Conservation (phyloP, 495 filamentous ascomycete genomes). For the Talaromyces proteolyticus region DNA sequence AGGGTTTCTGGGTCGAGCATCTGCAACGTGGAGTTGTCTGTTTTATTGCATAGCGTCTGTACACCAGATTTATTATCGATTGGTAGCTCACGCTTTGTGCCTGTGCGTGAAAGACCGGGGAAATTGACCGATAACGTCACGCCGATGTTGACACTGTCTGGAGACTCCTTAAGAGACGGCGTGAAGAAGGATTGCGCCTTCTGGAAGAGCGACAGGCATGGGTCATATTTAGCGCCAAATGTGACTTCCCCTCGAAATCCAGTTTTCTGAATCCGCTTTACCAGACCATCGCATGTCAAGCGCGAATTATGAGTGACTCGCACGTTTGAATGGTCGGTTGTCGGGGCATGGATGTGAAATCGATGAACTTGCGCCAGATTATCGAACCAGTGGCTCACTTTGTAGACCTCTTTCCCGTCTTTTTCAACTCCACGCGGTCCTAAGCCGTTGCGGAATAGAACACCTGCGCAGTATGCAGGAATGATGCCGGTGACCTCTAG, state of each 20-base stretch:
- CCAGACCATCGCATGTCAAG: constrained; percentile 48
- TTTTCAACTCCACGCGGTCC: constrained; percentile 52
- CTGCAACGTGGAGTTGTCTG: constrained; percentile 51
- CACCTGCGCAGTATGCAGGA: constrained; percentile 51
- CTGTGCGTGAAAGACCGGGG: constrained; percentile 34
- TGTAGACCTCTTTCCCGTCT: constrained; percentile 47
- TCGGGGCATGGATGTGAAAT: constrained; percentile 53
- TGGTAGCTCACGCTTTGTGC: constrained; percentile 10
- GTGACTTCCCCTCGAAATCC: constrained; percentile 39
- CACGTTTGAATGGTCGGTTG: constrained; percentile 16
- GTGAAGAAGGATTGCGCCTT: constrained; percentile 56
- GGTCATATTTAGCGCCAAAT: constrained; percentile 62
- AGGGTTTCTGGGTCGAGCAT: constrained; percentile 62
- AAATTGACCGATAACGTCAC: constrained; percentile 57
- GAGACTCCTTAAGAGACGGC: constrained; percentile 14
- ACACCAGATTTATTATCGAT: constrained; percentile 20
- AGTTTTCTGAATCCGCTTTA: constrained; percentile 46
- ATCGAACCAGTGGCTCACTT: constrained; percentile 71
- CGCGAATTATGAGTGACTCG: constrained; percentile 70
- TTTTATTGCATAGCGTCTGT: constrained; percentile 50
- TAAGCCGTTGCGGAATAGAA: constrained; percentile 68
- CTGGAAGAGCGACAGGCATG: constrained; percentile 60
- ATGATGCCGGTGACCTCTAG: constrained; percentile 42
- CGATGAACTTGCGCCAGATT: constrained; percentile 70
- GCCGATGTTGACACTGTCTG: constrained; percentile 42